Evolutionary conservation across 148 eudicot genomes (phyloP).

Genomic region (Vaccinium corymbosum): DNA sequence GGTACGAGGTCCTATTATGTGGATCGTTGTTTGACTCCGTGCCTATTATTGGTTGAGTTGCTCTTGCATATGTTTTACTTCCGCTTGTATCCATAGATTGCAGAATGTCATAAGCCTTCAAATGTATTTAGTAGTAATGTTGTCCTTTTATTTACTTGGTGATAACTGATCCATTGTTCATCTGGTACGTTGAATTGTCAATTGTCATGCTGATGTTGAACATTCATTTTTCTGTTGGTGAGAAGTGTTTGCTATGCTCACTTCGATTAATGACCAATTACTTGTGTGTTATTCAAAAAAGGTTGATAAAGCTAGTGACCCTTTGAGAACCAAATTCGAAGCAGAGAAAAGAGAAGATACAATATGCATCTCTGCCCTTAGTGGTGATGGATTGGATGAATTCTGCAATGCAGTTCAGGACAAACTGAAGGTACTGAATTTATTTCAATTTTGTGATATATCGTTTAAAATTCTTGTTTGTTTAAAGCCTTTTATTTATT

Average conservation of each 20-base stretch:
- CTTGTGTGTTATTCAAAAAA: conserved; percentile 24
- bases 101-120: not conserved
- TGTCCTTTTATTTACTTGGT: not conserved
- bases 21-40: too few species aligned
- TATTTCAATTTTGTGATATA: not conserved
- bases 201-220: not conserved
- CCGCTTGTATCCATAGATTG: not conserved
- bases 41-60: too few species aligned
- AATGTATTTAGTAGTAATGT: not conserved
- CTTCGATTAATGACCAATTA: conserved; percentile 1
- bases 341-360: conserved; percentile 59
- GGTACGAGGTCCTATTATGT: too few species aligned
- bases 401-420: conserved; percentile 83
- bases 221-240: not conserved
- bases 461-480: not conserved
- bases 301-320: conserved; percentile 87
- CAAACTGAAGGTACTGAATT: conserved; percentile 58
- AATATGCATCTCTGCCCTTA: conserved; percentile 84
- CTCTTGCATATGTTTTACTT: not conserved
- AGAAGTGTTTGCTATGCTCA: not conserved
- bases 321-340: conserved; percentile 51
- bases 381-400: conserved; percentile 75
- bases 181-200: not conserved
- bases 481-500: not conserved
- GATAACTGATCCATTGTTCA: not conserved